Evolutionary conservation across 169 alveolate genomes (phyloP).

Genomic region (Cryptosporidium ryanae): DNA sequence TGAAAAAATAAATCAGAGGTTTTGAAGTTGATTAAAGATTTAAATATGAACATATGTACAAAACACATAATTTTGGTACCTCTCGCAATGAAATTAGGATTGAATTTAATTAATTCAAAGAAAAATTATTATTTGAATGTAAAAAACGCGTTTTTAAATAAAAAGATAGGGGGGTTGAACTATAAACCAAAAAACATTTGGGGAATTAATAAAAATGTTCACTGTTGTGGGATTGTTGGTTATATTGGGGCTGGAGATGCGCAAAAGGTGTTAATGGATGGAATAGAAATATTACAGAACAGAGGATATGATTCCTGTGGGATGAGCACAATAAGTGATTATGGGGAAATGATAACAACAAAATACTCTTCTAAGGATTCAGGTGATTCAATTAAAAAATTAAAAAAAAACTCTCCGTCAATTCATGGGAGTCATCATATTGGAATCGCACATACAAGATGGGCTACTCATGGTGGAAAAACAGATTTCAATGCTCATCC

Average conservation of each 20-base stretch:
- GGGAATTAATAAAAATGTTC: conserved; percentile 13
- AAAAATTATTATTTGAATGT: neutral
- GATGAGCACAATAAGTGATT: conserved; percentile 86
- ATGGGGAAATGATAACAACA: conserved; percentile 85
- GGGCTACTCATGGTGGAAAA: conserved; percentile 99
- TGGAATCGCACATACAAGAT: conserved; percentile 98
- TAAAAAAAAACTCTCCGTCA: conserved; percentile 80
- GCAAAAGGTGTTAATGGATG: conserved; percentile 84
- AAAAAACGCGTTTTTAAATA: too few relatives aligned
- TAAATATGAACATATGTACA: neutral
- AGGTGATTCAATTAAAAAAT: conserved; percentile 86
- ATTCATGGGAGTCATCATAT: conserved; percentile 86
- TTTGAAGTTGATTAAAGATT: too few relatives aligned
- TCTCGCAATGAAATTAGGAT: neutral
- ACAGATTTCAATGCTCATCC: conserved; percentile 98
- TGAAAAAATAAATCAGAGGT: neutral
- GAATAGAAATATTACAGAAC: conserved; percentile 89
- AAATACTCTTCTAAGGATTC: conserved; percentile 84
- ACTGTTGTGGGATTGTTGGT: conserved; percentile 92
- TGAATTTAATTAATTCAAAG: neutral
- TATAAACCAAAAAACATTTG: neutral
- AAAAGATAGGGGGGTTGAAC: too few relatives aligned
- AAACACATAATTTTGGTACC: conserved; percentile 13
- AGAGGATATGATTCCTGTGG: conserved; percentile 97
- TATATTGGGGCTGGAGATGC: conserved; percentile 88